phyloP scores from a whole-genome alignment of 192 early-diverging fungal species.

The Umbelopsis sp. region DNA sequence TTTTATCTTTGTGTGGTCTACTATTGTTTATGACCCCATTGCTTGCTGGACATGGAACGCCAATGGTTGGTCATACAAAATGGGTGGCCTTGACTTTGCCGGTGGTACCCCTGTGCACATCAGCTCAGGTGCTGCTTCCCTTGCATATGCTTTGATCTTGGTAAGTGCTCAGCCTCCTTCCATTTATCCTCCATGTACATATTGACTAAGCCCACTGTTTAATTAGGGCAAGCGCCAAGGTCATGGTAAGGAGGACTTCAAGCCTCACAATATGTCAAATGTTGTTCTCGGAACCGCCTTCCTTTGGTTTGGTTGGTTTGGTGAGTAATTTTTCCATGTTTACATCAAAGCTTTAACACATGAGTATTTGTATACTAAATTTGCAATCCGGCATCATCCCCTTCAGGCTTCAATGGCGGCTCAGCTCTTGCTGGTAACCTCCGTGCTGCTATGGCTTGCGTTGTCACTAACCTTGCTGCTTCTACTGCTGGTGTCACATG shows the following conservation, averaged over 20 bases:
- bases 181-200: no score
- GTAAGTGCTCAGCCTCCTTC: no score
- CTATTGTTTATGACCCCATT: constrained; percentile 91
- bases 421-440: constrained; percentile 77
- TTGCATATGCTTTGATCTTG: constrained; percentile 86
- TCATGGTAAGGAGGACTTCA: constrained; percentile 68
- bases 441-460: constrained; percentile 84
- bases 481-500: constrained; percentile 82
- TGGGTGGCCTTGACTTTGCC: constrained; percentile 92
- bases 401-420: constrained; percentile 89
- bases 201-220: no score
- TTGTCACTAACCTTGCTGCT: constrained; percentile 87
- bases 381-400: constrained; percentile 1
- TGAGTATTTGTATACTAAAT: constrained; percentile 28
- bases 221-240: constrained; percentile 72
- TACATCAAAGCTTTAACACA: background rate
- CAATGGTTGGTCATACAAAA: constrained; percentile 82
- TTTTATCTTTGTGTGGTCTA: constrained; percentile 93
- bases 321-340: background rate
- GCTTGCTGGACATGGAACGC: constrained; percentile 94
- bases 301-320: constrained; percentile 95
- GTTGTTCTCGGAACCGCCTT: constrained; percentile 89
- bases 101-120: constrained; percentile 98
- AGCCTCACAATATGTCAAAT: constrained; percentile 90
- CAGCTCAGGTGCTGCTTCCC: constrained; percentile 83